A percentile compares a stretch with the other conserved stretches of the same genome.
Conservation (phyloP, 306 rosid genomes). For the Medicago arabica region DNA sequence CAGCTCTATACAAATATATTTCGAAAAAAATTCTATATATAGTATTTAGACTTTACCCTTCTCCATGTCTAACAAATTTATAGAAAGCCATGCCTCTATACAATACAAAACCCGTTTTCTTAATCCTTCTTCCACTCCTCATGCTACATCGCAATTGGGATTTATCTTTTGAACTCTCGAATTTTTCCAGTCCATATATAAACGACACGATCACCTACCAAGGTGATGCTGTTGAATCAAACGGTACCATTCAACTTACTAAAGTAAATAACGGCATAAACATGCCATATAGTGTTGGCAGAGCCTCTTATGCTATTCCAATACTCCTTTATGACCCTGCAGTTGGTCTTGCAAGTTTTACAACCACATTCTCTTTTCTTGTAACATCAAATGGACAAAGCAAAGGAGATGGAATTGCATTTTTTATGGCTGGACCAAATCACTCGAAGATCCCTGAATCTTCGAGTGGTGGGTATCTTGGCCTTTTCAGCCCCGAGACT, state of each 20-base stretch:
- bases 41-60: no score
- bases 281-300: slow-evolving; percentile 20
- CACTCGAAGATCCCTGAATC: slow-evolving; percentile 16
- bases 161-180: slow-evolving; percentile 8
- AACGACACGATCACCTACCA: slow-evolving; percentile 15
- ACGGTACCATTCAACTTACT: slow-evolving; percentile 5
- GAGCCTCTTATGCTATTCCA: slow-evolving; percentile 35
- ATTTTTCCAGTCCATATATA: background rate
- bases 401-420: slow-evolving; percentile 34
- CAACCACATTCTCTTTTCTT: slow-evolving; percentile 17
- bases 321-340: slow-evolving; percentile 37
- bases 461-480: slow-evolving; percentile 44
- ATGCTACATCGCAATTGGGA: slow-evolving; percentile 9
- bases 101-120: slow-evolving; percentile 27
- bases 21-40: no score
- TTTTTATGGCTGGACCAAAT: slow-evolving; percentile 48
- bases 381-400: background rate
- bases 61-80: background rate
- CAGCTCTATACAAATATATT: no score
- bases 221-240: slow-evolving; percentile 22
- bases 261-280: background rate
- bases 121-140: slow-evolving; percentile 27
- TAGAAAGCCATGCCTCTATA: slow-evolving; percentile 9
- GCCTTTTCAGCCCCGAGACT: slow-evolving; percentile 30
- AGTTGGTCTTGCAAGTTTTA: slow-evolving; percentile 10